These are phyloP conservation scores for Camellia granthamiana DNA, from an alignment of 148 eudicot species.

Conservation along the genomic window DNA sequence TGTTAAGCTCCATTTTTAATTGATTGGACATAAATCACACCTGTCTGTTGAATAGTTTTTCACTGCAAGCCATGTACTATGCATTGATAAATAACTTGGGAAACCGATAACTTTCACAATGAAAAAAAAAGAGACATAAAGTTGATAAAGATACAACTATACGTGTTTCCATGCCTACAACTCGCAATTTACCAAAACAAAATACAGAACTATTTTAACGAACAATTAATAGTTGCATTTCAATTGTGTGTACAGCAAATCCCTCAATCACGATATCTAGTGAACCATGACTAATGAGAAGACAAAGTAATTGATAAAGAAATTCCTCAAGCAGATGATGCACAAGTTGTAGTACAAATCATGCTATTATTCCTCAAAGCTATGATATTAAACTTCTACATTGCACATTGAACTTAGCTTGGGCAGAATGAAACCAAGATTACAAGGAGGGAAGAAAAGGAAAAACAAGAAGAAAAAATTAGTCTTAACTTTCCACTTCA, in stretches of 20 bases:
- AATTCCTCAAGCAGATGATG: neutral
- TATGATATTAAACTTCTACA: neutral
- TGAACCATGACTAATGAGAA: neutral
- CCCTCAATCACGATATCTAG: neutral
- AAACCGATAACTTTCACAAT: neutral
- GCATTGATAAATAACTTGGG: too few relatives aligned
- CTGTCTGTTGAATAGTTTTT: too few relatives aligned
- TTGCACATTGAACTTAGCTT: neutral
- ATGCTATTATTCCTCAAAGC: neutral
- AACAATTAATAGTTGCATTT: neutral
- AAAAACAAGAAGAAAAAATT: slow-evolving; percentile 4
- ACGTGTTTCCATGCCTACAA: neutral
- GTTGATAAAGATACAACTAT: neutral
- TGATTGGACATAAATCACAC: too few relatives aligned
- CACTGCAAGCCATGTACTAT: too few relatives aligned
- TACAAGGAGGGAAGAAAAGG: neutral
- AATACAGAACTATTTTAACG: neutral
- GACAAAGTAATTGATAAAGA: neutral
- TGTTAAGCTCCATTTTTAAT: too few relatives aligned
- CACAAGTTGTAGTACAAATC: neutral
- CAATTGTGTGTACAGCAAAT: neutral
- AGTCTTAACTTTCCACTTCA: slow-evolving; percentile 29
- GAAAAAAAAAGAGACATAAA: neutral
- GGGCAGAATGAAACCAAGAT: neutral
- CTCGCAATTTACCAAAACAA: neutral